Percentiles rank a stretch among this genome's conserved stretches.
These are phyloP conservation scores for Adenanthera pavonina DNA, from an alignment of 306 rosid genomes.

Conservation along the genomic window DNA sequence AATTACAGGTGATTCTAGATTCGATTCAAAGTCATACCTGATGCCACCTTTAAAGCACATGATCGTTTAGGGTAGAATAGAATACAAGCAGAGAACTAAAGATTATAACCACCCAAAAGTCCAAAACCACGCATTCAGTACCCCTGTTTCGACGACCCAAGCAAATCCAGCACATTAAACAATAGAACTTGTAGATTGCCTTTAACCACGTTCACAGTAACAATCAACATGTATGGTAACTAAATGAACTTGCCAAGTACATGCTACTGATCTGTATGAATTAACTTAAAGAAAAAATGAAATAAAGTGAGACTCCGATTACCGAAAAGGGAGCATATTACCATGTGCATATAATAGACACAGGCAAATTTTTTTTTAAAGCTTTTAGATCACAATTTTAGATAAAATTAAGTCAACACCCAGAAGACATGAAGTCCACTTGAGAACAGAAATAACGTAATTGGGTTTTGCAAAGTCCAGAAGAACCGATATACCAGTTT, in stretches of 20 bases:
- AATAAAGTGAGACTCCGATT: background rate
- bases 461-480: background rate
- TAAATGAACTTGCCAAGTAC: background rate
- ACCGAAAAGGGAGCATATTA: background rate
- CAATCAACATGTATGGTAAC: background rate
- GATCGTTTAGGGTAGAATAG: background rate
- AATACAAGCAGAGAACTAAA: slow-evolving; percentile 15
- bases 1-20: slow-evolving; percentile 5
- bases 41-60: slow-evolving; percentile 15
- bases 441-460: background rate
- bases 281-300: background rate
- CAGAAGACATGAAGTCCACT: background rate
- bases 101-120: slow-evolving; percentile 4
- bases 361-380: background rate
- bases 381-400: background rate
- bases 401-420: background rate
- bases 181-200: background rate
- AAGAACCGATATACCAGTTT: background rate
- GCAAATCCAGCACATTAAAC: slow-evolving; percentile 18
- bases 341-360: background rate
- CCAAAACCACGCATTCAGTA: slow-evolving; percentile 9
- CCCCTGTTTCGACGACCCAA: slow-evolving; percentile 4
- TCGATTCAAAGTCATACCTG: slow-evolving; percentile 4
- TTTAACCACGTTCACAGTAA: background rate
- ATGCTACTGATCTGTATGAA: background rate